Base-by-base conservation (phyloP, 352 stramenopile genomes). In the Globisporangium alternatum region DNA sequence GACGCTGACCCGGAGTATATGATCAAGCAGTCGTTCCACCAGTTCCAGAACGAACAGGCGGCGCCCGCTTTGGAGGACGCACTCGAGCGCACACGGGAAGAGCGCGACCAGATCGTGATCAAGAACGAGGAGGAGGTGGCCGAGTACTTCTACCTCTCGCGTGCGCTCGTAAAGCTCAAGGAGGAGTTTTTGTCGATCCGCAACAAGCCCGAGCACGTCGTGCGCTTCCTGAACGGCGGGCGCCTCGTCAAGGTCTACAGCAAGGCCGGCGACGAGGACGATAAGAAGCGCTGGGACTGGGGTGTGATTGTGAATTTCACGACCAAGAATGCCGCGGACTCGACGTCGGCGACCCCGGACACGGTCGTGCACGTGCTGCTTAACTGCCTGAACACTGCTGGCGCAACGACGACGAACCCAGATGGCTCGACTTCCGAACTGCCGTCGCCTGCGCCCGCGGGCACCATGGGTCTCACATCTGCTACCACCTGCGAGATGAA, bases 11-110 rank as follows among this genome's bases (percentile, higher is more conserved):
- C 98, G 5, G 97, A 99, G 76, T 99, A 98, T 71, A 93, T 99
- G 69, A 95, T 99, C 57, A 94, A 96, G 64, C 95, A 97, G 59
- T 99, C 96, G 3, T 99, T 99, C 71, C 95, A 99, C 64, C 92
- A 98, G 65, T 97, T 97, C 66, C 91, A 97, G 66, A 95, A 92
- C 66, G 81, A 96, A 58, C 83, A 93, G 64, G 73, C 82, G 12
- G 79, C 88, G 0, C 91, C 88, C 4, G 83, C 75, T 19, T 66
- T 97, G 1, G 80, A 96, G 63, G 84, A 89, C 57, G 80, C 87
- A 2, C 72, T 96, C 9, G 86, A 93, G 33, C 79, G 91, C 19
- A 77, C 92, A 0, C 82, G 92, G 35, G 75, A 90, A 41, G 77
- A 98, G 58, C 88, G 88, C 45, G 78, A 91, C 55, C 91, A 92